Percentiles rank a stretch among this genome's conserved stretches.
These are phyloP conservation scores for Exophiala spinifera DNA, from an alignment of 2,329 filamentous ascomycete species.

Conservation along the genomic window DNA sequence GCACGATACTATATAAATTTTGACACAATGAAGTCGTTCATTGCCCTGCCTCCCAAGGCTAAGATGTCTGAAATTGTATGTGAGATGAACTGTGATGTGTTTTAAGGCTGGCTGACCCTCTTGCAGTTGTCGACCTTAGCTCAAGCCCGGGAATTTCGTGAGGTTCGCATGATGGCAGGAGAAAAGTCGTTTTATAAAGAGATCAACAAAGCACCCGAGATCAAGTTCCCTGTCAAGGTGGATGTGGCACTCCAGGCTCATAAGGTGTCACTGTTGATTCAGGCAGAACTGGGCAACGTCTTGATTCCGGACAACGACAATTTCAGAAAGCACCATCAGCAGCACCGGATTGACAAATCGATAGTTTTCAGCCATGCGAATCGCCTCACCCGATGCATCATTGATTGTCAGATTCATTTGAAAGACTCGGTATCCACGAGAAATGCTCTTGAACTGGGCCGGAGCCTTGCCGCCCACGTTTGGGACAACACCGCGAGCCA, in stretches of 20 bases:
- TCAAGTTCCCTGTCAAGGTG: conserved; percentile 69
- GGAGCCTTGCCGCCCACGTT: conserved; percentile 69
- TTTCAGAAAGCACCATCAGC: conserved; percentile 49
- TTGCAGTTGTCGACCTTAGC: conserved; percentile 62
- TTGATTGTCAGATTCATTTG: conserved; percentile 65
- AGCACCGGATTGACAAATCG: conserved; percentile 50
- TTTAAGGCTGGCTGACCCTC: conserved; percentile 1
- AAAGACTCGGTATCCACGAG: conserved; percentile 66
- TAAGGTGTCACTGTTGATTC: conserved; percentile 75
- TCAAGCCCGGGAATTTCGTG: conserved; percentile 68
- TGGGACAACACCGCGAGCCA: conserved; percentile 84
- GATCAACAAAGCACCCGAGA: conserved; percentile 65
- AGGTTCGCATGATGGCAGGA: conserved; percentile 65
- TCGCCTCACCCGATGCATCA: conserved; percentile 69
- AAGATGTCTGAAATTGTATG: conserved; percentile 67
- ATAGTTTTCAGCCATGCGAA: conserved; percentile 66
- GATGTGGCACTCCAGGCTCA: conserved; percentile 64
- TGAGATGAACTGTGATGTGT: conserved; percentile 7
- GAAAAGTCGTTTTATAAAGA: conserved; percentile 70
- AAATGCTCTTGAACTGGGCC: conserved; percentile 71
- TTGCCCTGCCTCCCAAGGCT: conserved; percentile 60
- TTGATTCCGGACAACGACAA: conserved; percentile 62
- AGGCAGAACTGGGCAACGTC: conserved; percentile 66
- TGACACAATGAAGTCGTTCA: conserved; percentile 70
- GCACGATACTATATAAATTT: conserved; percentile 77